Base-by-base conservation (phyloP, 2,329 filamentous ascomycete species). In the Colletotrichum musicola region DNA sequence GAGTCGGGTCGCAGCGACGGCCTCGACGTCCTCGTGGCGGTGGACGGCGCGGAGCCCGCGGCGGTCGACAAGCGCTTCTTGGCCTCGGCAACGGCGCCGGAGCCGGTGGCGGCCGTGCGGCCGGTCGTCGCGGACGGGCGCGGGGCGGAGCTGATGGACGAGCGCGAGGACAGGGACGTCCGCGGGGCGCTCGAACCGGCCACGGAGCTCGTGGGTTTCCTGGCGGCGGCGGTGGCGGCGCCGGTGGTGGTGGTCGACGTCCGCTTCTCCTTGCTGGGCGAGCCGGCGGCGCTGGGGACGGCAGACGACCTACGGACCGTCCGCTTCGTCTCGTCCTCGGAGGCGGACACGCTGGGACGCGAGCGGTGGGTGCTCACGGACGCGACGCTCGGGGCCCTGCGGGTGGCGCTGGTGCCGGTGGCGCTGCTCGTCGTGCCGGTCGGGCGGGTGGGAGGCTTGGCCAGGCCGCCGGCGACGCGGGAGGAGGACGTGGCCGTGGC, bases 21-120 rank as follows among this genome's bases (percentile, higher is more conserved):
- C 27, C 83, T 82, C n/a, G 81, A 64, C 5, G 80, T 76, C 71
- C 86, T 84, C 60, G 81, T 64, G 3, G 80, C 70, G 4, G 82
- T 75, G 40, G 80, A 74, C 12, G 30, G 30, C 7, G 79, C 61
- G 14, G 83, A 74, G 2, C 78, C 75, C 30, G 84, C 80, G 22
- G 83, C 81, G 1, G 82, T 82, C 10, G 89, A 90, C 18, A 90
- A 78, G 35, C 88, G 83, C 80, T 90, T 91, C 75, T 84, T 88
- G 18, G 84, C 81, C 50, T 88, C 83, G 44, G 84, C 80, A 2
- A 83, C 81, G 6, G 81, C 69, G 27, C 82, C 76, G 10, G 81
- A 73, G 53, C 75, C 72, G 2, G 77, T 71, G 25, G 67, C 68
- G 46, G 77, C 73, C 54, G 76, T 69, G 18, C 64, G 62, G 20